Percentiles rank a stretch among this genome's conserved stretches.
phyloP scores from a whole-genome alignment of 2,329 filamentous ascomycete species.

The Daldinia sp. region DNA sequence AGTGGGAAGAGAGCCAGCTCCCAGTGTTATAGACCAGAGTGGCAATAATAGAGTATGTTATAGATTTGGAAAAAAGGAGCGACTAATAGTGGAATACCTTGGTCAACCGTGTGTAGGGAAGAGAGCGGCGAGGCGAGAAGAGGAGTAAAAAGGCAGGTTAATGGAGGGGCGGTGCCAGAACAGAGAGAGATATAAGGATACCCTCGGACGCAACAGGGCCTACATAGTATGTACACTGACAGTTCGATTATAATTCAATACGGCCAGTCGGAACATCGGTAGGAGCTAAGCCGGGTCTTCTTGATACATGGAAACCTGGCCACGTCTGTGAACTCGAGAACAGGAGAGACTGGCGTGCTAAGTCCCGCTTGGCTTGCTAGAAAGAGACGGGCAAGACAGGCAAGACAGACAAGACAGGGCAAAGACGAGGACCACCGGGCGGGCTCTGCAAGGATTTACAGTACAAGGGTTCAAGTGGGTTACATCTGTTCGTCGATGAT shows the following conservation, averaged over 20 bases:
- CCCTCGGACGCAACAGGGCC: slow-evolving; percentile 53
- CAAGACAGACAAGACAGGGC: slow-evolving; percentile 35
- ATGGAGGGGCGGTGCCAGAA: slow-evolving; percentile 59
- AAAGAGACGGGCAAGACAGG: slow-evolving; percentile 44
- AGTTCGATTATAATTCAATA: slow-evolving; percentile 50
- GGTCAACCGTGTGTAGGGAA: slow-evolving; percentile 49
- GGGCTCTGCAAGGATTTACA: slow-evolving; percentile 49
- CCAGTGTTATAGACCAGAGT: slow-evolving; percentile 57
- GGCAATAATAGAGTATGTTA: slow-evolving; percentile 52
- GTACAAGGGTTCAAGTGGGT: slow-evolving; percentile 49
- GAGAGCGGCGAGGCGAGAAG: slow-evolving; percentile 56
- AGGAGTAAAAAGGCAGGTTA: slow-evolving; percentile 51
- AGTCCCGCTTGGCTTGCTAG: slow-evolving; percentile 50
- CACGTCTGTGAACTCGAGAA: slow-evolving; percentile 44
- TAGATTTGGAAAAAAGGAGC: slow-evolving; percentile 55
- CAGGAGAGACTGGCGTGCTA: slow-evolving; percentile 48
- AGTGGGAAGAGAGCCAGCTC: slow-evolving; percentile 64
- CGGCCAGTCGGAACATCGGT: slow-evolving; percentile 60
- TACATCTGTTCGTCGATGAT: slow-evolving; percentile 54
- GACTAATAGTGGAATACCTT: slow-evolving; percentile 54
- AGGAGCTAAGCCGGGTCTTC: slow-evolving; percentile 59
- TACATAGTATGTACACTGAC: slow-evolving; percentile 47
- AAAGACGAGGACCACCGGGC: slow-evolving; percentile 43
- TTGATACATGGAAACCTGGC: slow-evolving; percentile 54
- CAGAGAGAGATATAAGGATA: slow-evolving; percentile 62